Percentiles rank a stretch among this genome's conserved stretches.
phyloP scores from a whole-genome alignment of 371 early-diverging fungal genomes.

The Mucor plumbeus region DNA sequence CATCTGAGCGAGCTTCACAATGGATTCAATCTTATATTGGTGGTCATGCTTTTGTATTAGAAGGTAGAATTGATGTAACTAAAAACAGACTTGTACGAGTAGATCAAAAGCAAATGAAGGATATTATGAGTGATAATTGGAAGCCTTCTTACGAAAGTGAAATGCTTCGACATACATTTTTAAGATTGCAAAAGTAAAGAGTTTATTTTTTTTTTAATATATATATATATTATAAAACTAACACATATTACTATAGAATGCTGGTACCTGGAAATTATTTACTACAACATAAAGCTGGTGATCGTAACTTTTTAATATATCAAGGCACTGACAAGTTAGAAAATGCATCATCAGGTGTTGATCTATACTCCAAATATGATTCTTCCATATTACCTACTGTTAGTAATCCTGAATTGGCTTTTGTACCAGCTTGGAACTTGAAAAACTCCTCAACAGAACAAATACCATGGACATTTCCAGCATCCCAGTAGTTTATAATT shows the following conservation, averaged over 20 bases:
- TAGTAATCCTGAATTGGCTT: neutral
- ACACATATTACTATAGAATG: neutral
- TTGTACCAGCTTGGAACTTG: neutral
- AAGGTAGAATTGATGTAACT: slow-evolving; percentile 27
- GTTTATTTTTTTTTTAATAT: too few relatives aligned
- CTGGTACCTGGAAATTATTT: slow-evolving; percentile 23
- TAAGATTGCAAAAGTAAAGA: slow-evolving; percentile 19
- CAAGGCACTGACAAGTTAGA: neutral
- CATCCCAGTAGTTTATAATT: neutral
- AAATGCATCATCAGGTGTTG: neutral
- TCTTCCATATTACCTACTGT: neutral
- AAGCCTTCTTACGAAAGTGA: slow-evolving; percentile 23
- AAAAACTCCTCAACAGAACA: neutral
- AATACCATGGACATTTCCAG: slow-evolving; percentile 16
- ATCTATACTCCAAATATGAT: neutral
- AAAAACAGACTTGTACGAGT: slow-evolving; percentile 22
- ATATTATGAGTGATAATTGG: slow-evolving; percentile 37
- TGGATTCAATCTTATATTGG: slow-evolving; percentile 34
- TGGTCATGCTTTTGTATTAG: slow-evolving; percentile 29
- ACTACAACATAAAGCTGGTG: slow-evolving; percentile 11
- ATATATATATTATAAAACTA: too few relatives aligned
- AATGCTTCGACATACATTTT: slow-evolving; percentile 16
- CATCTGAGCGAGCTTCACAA: slow-evolving; percentile 24
- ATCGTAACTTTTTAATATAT: slow-evolving; percentile 9
- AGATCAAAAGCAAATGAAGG: slow-evolving; percentile 28